Conservation (phyloP, 805 yeast species). For the Zygosaccharomyces pseudorouxii region DNA sequence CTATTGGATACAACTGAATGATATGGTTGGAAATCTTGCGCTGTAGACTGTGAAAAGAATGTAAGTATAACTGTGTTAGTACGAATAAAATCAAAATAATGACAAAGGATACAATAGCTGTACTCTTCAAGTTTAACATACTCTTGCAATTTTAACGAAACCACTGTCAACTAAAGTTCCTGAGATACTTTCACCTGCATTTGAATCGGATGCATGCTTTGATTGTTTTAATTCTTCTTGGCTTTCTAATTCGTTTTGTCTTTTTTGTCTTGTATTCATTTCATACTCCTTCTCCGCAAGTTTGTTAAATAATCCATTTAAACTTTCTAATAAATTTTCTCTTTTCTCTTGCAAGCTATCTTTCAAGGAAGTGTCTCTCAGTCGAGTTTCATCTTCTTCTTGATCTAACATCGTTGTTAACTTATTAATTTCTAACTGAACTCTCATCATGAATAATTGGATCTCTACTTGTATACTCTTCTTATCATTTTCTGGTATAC, state of each 20-base stretch:
- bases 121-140: slow-evolving; percentile 7
- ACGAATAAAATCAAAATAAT: neutral
- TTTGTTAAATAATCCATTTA: slow-evolving; percentile 7
- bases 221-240: neutral
- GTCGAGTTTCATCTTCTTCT: slow-evolving; percentile 2
- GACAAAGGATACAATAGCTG: neutral
- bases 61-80: neutral
- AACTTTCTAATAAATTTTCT: neutral
- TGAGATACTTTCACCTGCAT: neutral
- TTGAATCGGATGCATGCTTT: neutral
- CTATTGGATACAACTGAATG: slow-evolving; percentile 9
- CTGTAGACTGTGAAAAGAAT: slow-evolving; percentile 11
- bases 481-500: neutral
- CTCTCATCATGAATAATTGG: slow-evolving; percentile 10
- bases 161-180: slow-evolving; percentile 10
- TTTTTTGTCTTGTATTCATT: neutral
- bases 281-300: neutral
- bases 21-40: slow-evolving; percentile 14
- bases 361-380: slow-evolving; percentile 1
- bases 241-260: neutral
- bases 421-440: slow-evolving; percentile 9
- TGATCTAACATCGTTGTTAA: slow-evolving; percentile 2
- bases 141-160: slow-evolving; percentile 14
- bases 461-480: slow-evolving; percentile 10
- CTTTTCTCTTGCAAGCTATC: slow-evolving; percentile 1